Base-by-base conservation (phyloP, 2,329 filamentous ascomycete species). In the Diplodia intermedia region DNA sequence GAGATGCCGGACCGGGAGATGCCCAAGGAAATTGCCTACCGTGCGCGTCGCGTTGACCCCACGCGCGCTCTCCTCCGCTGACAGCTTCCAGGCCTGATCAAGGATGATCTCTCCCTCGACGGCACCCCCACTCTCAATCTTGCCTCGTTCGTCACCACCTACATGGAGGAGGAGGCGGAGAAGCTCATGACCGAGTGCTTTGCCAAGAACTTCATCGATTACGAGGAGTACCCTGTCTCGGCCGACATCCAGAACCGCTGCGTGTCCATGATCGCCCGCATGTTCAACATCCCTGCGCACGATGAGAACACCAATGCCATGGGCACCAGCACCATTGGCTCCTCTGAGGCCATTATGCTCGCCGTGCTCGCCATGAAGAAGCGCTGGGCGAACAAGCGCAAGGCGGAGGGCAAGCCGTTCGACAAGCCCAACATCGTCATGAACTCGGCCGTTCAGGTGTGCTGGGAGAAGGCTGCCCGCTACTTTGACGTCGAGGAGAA, bases 161-260 rank as follows among this genome's bases (percentile, higher is more conserved):
- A 96, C 83, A 97, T 97, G 93, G 94, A 97, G 83, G 92, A 97
- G 55, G 94, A 97, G 80, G 94, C 91, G 23, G 94, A 97, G 82
- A 93, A 96, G 81, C 91, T 97, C 80, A 98, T 98, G 94, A 84
- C 89, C 71, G 93, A 94, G 72, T 87, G 90, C 63, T 91, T 96
- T 47, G 54, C 91, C 79, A 97, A 97, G 81, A 98, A 98, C 85
- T 97, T 97, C 76, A 84, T 84, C 73, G 80, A 79, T 61, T 83
- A 83, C 71, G 82, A 84, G 71, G 82, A 84, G 69, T 85, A 85
- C 73, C 82, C 82, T 9, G 82, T 83, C 62, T 80, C 78, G 55
- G 82, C 83, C 49, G 83, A 85, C 67, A 84, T 84, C 69, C 94
- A 97, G 81, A 97, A 94, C 84, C 91, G 94, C 73, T 97, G 93